These are phyloP conservation scores for Aethionema arabicum DNA, from an alignment of 345 rosid species.

Conservation along the genomic window DNA sequence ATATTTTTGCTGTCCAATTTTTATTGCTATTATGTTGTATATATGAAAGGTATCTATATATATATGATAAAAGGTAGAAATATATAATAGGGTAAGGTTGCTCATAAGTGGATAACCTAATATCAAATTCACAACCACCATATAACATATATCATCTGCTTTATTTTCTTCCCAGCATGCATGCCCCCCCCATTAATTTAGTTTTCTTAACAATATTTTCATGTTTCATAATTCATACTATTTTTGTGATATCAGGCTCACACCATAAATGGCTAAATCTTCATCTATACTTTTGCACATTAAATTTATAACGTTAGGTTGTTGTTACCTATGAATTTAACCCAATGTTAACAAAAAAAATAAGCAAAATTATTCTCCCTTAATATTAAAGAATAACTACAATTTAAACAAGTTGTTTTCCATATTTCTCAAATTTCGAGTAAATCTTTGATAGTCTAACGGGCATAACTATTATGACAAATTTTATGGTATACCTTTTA, in stretches of 20 bases:
- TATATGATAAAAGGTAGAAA: constrained; percentile 6
- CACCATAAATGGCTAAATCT: constrained; percentile 23
- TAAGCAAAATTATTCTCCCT: no score
- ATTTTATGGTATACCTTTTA: no score
- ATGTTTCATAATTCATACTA: constrained; percentile 28
- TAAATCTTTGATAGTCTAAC: no score
- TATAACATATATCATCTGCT: constrained; percentile 25
- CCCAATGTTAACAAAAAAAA: no score
- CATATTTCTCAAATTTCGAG: no score
- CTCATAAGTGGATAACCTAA: constrained; percentile 46
- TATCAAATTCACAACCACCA: constrained; percentile 25
- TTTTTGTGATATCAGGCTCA: constrained; percentile 29
- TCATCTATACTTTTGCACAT: not conserved
- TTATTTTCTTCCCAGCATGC: no score
- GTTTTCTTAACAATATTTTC: constrained; percentile 11
- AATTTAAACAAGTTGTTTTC: no score
- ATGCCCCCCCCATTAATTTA: not conserved
- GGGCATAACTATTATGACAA: no score
- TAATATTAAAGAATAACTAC: no score
- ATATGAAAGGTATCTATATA: not conserved
- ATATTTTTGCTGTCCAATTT: constrained; percentile 1
- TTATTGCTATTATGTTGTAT: constrained; percentile 10
- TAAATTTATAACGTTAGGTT: no score
- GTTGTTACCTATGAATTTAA: no score
- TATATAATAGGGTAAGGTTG: constrained; percentile 22